A percentile compares a stretch with the other conserved stretches of the same genome.
Evolutionary conservation across 2,329 filamentous ascomycete genomes (phyloP).

Genomic region (Fusarium scirpi): DNA sequence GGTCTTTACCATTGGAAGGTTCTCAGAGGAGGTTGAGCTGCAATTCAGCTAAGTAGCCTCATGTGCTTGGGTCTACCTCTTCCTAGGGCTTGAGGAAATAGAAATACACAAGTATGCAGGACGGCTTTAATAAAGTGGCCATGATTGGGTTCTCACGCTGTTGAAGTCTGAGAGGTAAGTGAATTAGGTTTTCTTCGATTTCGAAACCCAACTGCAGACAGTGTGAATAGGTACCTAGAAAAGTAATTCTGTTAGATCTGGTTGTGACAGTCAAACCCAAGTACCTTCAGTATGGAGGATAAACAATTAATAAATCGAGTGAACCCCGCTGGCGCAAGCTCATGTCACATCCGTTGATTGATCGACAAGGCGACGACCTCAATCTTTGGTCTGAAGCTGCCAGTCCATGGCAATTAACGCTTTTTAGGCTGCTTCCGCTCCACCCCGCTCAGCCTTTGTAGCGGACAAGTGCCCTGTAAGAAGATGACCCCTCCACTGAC

Average conservation of each 20-base stretch:
- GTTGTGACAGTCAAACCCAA: background rate
- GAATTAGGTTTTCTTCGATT: background rate
- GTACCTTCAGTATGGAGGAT: background rate
- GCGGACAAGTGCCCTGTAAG: constrained; percentile 31
- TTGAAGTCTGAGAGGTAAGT: background rate
- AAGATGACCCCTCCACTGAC: constrained; percentile 31
- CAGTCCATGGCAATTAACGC: constrained; percentile 2
- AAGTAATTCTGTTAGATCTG: constrained; percentile 18
- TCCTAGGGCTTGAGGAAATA: background rate
- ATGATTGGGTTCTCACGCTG: background rate
- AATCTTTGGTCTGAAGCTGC: constrained; percentile 19
- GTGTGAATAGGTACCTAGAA: background rate
- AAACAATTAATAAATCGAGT: constrained; percentile 11
- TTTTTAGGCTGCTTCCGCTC: constrained; percentile 26
- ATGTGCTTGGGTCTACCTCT: background rate
- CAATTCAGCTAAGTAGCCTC: too few species aligned
- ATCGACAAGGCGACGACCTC: constrained; percentile 26
- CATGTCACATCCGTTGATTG: constrained; percentile 1
- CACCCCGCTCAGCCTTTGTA: constrained; percentile 34
- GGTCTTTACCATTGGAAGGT: background rate
- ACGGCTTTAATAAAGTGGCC: background rate
- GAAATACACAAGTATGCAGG: background rate
- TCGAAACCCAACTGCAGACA: background rate
- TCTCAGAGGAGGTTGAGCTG: too few species aligned
- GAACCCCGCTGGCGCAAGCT: constrained; percentile 12